A percentile compares a stretch with the other conserved stretches of the same genome.
Evolutionary conservation across 2,329 filamentous ascomycete genomes (phyloP).

Genomic region (Tolypocladium sp.): DNA sequence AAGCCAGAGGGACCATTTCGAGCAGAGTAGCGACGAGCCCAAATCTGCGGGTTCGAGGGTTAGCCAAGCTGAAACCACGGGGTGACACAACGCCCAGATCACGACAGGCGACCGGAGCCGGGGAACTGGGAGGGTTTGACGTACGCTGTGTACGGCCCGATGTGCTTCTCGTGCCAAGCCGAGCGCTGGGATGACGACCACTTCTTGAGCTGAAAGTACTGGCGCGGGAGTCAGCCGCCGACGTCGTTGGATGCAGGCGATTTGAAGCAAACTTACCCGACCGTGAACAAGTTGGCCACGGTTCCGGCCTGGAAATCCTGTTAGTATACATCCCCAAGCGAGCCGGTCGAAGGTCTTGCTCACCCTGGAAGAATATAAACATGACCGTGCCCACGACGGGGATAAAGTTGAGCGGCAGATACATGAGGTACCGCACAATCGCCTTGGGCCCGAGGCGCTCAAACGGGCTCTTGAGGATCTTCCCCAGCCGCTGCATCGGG

Average conservation of each 20-base stretch:
- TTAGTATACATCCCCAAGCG: not conserved
- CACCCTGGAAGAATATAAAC: slow-evolving; percentile 70
- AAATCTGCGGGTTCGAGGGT: slow-evolving; percentile 45
- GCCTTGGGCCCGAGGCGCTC: slow-evolving; percentile 48
- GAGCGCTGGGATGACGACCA: slow-evolving; percentile 60
- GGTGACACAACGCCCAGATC: not conserved
- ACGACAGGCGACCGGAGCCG: not conserved
- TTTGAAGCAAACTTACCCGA: slow-evolving; percentile 32
- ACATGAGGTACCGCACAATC: slow-evolving; percentile 71
- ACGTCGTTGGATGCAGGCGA: not conserved
- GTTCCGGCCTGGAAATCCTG: slow-evolving; percentile 27
- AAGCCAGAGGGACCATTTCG: slow-evolving; percentile 75
- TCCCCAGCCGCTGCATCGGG: slow-evolving; percentile 47
- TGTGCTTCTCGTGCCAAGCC: slow-evolving; percentile 60
- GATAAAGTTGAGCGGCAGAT: slow-evolving; percentile 87
- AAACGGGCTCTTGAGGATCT: slow-evolving; percentile 48
- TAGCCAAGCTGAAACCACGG: slow-evolving; percentile 2
- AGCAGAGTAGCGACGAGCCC: slow-evolving; percentile 65
- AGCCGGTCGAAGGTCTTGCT: not conserved
- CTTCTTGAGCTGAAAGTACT: slow-evolving; percentile 89
- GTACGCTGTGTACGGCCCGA: slow-evolving; percentile 73
- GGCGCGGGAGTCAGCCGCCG: slow-evolving; percentile 4
- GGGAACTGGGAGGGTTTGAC: slow-evolving; percentile 17
- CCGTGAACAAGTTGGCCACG: slow-evolving; percentile 41
- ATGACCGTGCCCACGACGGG: slow-evolving; percentile 76